Conservation (phyloP, 2,329 filamentous ascomycete genomes). For the Chrysoporthe puriensis region DNA sequence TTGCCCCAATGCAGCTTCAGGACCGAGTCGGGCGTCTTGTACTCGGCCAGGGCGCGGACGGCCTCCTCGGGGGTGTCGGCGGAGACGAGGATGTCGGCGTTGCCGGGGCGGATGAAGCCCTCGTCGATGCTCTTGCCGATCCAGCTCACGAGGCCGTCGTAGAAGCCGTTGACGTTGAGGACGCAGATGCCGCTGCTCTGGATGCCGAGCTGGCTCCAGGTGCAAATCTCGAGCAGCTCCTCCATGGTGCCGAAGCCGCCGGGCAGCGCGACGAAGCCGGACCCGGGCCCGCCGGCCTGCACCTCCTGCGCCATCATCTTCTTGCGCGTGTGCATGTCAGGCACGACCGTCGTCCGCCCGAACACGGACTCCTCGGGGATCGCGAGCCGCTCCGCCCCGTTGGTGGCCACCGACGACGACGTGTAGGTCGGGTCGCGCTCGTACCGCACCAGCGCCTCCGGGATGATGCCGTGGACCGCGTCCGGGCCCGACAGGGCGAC, state of each 20-base stretch:
- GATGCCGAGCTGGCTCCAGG: constrained; percentile 97
- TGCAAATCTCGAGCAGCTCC: constrained; percentile 88
- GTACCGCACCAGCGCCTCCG: constrained; percentile 77
- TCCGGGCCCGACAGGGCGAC: constrained; percentile 80
- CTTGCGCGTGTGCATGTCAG: constrained; percentile 97
- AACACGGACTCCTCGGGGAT: constrained; percentile 69
- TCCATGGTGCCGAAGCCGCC: constrained; percentile 96
- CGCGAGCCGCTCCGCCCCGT: constrained; percentile 48
- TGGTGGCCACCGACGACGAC: constrained; percentile 40
- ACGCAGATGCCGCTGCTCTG: constrained; percentile 79
- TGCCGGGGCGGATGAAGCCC: constrained; percentile 75
- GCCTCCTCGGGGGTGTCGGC: constrained; percentile 74
- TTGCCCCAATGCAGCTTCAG: constrained; percentile 83
- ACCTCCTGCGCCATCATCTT: constrained; percentile 91
- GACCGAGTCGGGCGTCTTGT: constrained; percentile 74
- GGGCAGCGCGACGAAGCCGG: constrained; percentile 84
- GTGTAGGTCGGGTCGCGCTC: constrained; percentile 68
- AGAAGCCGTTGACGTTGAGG: constrained; percentile 89
- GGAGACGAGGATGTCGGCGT: constrained; percentile 78
- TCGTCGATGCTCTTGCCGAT: constrained; percentile 73
- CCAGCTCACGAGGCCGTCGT: constrained; percentile 85
- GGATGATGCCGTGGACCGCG: constrained; percentile 92
- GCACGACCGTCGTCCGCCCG: constrained; percentile 84
- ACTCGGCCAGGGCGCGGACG: constrained; percentile 69
- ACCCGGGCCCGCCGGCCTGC: constrained; percentile 76